phyloP scores from a whole-genome alignment of 352 stramenopile species.

The Globisporangium parvum region DNA sequence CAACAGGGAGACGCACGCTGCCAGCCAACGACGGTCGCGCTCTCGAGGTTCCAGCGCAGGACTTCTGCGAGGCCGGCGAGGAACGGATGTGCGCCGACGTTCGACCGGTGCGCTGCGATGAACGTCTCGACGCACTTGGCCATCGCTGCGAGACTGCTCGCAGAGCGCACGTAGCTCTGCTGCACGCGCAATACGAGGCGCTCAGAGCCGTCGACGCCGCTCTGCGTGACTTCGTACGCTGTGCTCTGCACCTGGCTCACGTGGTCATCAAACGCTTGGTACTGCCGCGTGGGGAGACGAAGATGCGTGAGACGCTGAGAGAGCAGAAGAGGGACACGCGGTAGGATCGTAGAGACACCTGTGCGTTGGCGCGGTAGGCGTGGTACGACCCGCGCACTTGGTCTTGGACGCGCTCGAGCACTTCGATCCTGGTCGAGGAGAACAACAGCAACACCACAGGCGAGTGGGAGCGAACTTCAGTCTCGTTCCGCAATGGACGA shows the following conservation, averaged over 20 bases:
- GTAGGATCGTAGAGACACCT: conserved; percentile 9
- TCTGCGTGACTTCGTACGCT: conserved; percentile 37
- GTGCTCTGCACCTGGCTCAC: conserved; percentile 39
- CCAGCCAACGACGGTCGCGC: conserved; percentile 60
- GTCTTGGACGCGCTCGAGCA: conserved; percentile 60
- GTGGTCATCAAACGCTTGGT: conserved; percentile 40
- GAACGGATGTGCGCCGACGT: conserved; percentile 68
- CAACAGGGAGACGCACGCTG: conserved; percentile 29
- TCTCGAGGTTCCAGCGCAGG: conserved; percentile 59
- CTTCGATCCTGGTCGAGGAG: conserved; percentile 17
- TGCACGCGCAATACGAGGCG: conserved; percentile 32
- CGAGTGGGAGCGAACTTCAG: no score
- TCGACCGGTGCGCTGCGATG: conserved; percentile 30
- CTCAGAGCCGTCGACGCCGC: conserved; percentile 18
- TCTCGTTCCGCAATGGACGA: no score
- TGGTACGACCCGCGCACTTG: conserved; percentile 57
- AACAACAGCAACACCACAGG: neutral
- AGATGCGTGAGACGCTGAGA: neutral
- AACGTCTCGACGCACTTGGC: conserved; percentile 38
- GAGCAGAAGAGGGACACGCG: neutral
- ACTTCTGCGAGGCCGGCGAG: conserved; percentile 46
- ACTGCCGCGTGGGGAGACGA: conserved; percentile 19
- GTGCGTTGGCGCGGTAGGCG: conserved; percentile 30
- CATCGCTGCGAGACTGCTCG: conserved; percentile 28
- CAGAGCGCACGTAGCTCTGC: conserved; percentile 38